These are phyloP conservation scores for Gastroboletus turbinatus DNA, from an alignment of 1,284 basidiomycete species.

Conservation along the genomic window DNA sequence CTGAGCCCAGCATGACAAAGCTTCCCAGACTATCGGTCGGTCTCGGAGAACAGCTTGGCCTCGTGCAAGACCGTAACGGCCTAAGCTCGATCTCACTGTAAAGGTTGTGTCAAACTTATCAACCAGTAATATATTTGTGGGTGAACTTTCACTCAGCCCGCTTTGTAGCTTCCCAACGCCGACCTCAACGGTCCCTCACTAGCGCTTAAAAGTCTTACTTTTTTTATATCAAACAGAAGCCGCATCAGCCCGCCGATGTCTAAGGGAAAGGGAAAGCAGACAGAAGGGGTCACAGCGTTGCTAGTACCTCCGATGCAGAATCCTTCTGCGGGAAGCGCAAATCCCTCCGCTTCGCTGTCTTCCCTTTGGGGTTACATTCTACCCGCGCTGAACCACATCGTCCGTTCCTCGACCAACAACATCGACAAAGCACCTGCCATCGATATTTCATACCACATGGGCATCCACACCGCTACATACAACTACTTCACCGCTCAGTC, in stretches of 20 bases:
- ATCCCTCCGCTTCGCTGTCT: slow-evolving; percentile 67
- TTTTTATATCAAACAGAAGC: background rate
- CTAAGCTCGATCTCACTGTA: background rate
- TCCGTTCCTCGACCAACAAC: slow-evolving; percentile 62
- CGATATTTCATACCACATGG: slow-evolving; percentile 69
- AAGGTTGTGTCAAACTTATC: slow-evolving; percentile 12
- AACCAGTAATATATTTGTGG: slow-evolving; percentile 4
- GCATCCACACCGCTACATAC: slow-evolving; percentile 75
- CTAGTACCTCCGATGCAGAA: slow-evolving; percentile 48
- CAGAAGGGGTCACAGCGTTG: slow-evolving; percentile 11
- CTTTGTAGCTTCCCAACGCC: slow-evolving; percentile 8
- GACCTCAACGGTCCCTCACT: background rate
- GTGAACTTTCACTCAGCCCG: background rate
- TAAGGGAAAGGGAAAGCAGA: slow-evolving; percentile 33
- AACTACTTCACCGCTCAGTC: slow-evolving; percentile 73
- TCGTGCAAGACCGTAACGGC: slow-evolving; percentile 4
- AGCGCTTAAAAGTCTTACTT: slow-evolving; percentile 4
- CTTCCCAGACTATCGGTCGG: slow-evolving; percentile 13
- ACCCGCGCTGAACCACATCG: slow-evolving; percentile 72
- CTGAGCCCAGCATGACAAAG: background rate
- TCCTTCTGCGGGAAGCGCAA: slow-evolving; percentile 62
- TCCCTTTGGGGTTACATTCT: slow-evolving; percentile 71
- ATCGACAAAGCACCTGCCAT: slow-evolving; percentile 61
- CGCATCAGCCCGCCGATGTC: slow-evolving; percentile 19
- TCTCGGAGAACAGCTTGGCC: slow-evolving; percentile 6